Conservation (phyloP, 2,329 filamentous ascomycete genomes). For the Clonostachys solani region DNA sequence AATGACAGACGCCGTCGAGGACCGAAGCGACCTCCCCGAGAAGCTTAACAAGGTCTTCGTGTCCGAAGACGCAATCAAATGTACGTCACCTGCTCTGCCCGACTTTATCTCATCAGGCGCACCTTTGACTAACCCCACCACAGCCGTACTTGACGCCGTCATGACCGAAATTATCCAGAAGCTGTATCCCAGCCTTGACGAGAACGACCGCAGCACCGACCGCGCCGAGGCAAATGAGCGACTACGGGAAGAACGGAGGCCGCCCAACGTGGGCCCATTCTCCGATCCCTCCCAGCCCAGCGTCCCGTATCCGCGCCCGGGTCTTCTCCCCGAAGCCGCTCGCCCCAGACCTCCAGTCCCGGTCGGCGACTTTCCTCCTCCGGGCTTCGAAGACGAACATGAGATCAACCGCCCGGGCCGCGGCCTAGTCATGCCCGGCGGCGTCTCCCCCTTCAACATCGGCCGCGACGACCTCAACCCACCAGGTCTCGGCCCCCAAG, state of each 20-base stretch:
- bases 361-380: constrained; percentile 72
- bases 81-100: constrained; percentile 13
- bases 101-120: not conserved
- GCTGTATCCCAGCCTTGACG: constrained; percentile 71
- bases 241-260: constrained; percentile 30
- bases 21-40: constrained; percentile 40
- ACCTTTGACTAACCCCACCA: not conserved
- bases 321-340: constrained; percentile 55
- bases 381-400: constrained; percentile 90
- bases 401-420: constrained; percentile 55
- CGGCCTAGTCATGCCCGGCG: constrained; percentile 22
- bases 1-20: constrained; percentile 31
- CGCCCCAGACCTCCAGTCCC: constrained; percentile 53
- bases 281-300: constrained; percentile 51
- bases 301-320: constrained; percentile 58
- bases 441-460: constrained; percentile 57
- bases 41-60: constrained; percentile 66
- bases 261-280: constrained; percentile 16
- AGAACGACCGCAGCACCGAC: constrained; percentile 72
- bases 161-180: constrained; percentile 81
- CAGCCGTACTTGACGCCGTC: constrained; percentile 65
- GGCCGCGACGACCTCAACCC: constrained; percentile 88
- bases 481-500: constrained; percentile 76
- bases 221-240: constrained; percentile 35
- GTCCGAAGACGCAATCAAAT: constrained; percentile 60